Evolutionary conservation across 805 yeast genomes (phyloP).

Genomic region (Cyberlindnera bimundalis): DNA sequence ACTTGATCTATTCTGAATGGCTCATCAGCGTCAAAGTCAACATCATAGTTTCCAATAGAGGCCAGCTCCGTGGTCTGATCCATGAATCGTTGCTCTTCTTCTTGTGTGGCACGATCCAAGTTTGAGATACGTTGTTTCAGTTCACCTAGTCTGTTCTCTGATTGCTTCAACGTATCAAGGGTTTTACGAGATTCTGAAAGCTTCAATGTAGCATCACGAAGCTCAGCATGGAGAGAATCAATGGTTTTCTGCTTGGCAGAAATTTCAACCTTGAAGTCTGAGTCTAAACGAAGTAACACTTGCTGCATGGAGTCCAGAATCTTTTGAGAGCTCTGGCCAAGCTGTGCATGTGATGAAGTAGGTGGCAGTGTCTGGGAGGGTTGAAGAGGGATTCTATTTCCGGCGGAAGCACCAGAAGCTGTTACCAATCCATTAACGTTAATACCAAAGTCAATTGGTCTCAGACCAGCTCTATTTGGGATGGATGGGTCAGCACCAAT

Average conservation of each 20-base stretch:
- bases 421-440: slow-evolving; percentile 34
- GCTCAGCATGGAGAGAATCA: slow-evolving; percentile 48
- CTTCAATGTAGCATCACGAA: slow-evolving; percentile 53
- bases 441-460: slow-evolving; percentile 84
- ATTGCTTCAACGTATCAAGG: slow-evolving; percentile 49
- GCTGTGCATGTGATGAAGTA: slow-evolving; percentile 1
- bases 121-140: slow-evolving; percentile 53
- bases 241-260: slow-evolving; percentile 49
- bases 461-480: slow-evolving; percentile 80
- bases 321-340: slow-evolving; percentile 31
- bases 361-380: neutral
- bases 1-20: slow-evolving; percentile 75
- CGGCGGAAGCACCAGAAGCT: neutral
- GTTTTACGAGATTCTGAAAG: slow-evolving; percentile 46
- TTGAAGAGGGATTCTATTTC: neutral
- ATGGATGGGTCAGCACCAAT: slow-evolving; percentile 83
- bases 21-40: slow-evolving; percentile 80
- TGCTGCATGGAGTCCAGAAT: slow-evolving; percentile 49
- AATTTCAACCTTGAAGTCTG: slow-evolving; percentile 58
- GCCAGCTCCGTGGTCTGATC: slow-evolving; percentile 38
- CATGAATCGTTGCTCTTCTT: slow-evolving; percentile 56
- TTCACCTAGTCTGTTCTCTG: slow-evolving; percentile 42
- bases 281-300: slow-evolving; percentile 49
- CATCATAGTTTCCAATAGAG: slow-evolving; percentile 40
- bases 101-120: slow-evolving; percentile 58